These are phyloP conservation scores for Dicorynia guianensis DNA, from an alignment of 306 rosid genomes.

Conservation along the genomic window DNA sequence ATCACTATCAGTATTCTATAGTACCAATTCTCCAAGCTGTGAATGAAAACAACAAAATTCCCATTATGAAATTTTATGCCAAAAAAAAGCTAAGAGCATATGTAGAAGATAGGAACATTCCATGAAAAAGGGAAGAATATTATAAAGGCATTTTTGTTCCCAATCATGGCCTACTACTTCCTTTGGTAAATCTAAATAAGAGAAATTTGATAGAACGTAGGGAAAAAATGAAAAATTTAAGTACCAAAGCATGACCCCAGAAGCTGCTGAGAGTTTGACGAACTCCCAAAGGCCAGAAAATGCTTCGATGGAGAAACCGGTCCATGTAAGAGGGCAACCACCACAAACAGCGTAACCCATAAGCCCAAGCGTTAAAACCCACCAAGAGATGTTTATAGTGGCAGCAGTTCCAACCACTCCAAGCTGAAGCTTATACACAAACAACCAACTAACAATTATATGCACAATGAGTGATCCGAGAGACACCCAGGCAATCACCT, in stretches of 20 bases:
- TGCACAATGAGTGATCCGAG: slow-evolving; percentile 43
- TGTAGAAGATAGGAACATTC: too few relatives aligned
- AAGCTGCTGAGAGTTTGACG: slow-evolving; percentile 68
- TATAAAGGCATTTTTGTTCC: too few relatives aligned
- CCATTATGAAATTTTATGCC: not conserved
- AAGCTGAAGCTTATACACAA: slow-evolving; percentile 55
- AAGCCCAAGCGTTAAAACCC: slow-evolving; percentile 65
- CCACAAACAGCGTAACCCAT: slow-evolving; percentile 58
- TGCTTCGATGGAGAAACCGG: slow-evolving; percentile 78
- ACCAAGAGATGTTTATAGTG: slow-evolving; percentile 68
- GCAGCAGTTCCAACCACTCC: slow-evolving; percentile 71
- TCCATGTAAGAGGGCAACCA: slow-evolving; percentile 77
- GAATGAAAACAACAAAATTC: not conserved
- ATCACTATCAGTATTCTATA: slow-evolving; percentile 74
- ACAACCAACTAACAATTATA: slow-evolving; percentile 63
- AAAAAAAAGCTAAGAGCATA: too few relatives aligned
- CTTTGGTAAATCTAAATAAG: too few relatives aligned
- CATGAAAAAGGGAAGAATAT: too few relatives aligned
- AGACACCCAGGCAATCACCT: slow-evolving; percentile 46
- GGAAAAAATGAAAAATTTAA: not conserved
- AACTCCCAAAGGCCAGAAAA: slow-evolving; percentile 88
- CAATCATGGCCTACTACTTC: too few relatives aligned
- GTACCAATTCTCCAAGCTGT: slow-evolving; percentile 91
- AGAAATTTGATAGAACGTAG: too few relatives aligned
- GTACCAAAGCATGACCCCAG: slow-evolving; percentile 89